A percentile compares a stretch with the other conserved stretches of the same genome.
phyloP scores from a whole-genome alignment of 2,329 filamentous ascomycete species.

The Dactylellina sp. region DNA sequence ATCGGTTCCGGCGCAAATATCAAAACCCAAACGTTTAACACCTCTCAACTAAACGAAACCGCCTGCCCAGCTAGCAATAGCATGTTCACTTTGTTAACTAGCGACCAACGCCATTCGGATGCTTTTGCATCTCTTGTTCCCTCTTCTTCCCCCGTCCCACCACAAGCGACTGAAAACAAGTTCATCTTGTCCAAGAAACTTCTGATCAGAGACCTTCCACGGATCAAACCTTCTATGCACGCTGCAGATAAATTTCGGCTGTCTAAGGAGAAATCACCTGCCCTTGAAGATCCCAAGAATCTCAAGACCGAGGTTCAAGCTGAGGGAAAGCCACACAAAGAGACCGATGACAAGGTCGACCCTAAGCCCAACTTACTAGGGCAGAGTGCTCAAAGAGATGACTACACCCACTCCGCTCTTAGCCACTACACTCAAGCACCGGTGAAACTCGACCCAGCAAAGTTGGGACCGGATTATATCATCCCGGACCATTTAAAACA shows the following conservation, averaged over 20 bases:
- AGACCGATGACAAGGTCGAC: too few species aligned
- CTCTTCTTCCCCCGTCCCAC: too few species aligned
- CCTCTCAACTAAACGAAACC: too few species aligned
- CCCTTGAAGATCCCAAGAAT: neutral
- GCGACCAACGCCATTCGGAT: too few species aligned
- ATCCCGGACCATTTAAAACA: neutral
- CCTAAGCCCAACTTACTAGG: neutral
- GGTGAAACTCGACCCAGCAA: neutral
- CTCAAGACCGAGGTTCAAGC: neutral
- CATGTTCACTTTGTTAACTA: too few species aligned
- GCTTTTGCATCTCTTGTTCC: too few species aligned
- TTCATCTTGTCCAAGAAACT: neutral
- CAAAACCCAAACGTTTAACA: too few species aligned
- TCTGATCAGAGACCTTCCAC: neutral
- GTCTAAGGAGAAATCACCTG: neutral
- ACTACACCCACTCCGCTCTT: neutral
- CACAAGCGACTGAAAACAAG: neutral
- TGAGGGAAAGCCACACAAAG: too few species aligned
- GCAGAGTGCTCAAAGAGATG: neutral
- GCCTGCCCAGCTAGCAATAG: too few species aligned
- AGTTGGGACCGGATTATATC: neutral
- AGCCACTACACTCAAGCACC: neutral
- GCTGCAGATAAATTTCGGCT: too few species aligned
- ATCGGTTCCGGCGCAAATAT: too few species aligned
- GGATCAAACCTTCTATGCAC: too few species aligned